Percentiles rank a stretch among this genome's conserved stretches.
Evolutionary conservation across 306 rosid species (phyloP).

Genomic region (Sindora glabra): DNA sequence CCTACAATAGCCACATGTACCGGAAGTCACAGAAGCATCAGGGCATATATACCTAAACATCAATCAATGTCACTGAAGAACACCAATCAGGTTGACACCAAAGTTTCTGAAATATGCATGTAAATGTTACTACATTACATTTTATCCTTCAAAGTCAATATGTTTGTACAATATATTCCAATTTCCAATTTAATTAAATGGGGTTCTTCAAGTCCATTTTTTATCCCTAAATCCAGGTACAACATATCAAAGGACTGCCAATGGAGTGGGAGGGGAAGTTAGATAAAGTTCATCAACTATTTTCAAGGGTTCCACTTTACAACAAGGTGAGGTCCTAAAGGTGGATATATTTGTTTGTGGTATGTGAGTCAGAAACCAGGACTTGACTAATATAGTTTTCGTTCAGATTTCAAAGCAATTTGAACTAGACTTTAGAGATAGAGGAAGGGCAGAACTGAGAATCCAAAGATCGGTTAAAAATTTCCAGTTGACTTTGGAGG

Average conservation of each 20-base stretch:
- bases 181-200: neutral
- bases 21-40: conserved; percentile 77
- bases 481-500: conserved; percentile 87
- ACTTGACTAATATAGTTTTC: neutral
- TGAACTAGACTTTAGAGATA: conserved; percentile 84
- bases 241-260: conserved; percentile 62
- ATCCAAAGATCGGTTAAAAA: conserved; percentile 75
- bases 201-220: neutral
- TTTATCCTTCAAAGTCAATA: neutral
- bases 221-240: conserved; percentile 38
- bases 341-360: neutral
- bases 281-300: conserved; percentile 60
- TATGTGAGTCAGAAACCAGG: neutral
- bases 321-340: conserved; percentile 43
- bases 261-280: conserved; percentile 58
- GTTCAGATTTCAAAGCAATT: conserved; percentile 63
- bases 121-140: too few species aligned
- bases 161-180: neutral
- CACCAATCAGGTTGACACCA: conserved; percentile 45
- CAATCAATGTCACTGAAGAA: conserved; percentile 72
- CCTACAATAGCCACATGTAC: conserved; percentile 74
- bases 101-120: neutral
- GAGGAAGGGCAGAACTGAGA: conserved; percentile 63
- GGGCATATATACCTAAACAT: conserved; percentile 68
- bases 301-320: conserved; percentile 65